Conservation (phyloP, 495 filamentous ascomycete genomes). For the Aspergillus cristatus region DNA sequence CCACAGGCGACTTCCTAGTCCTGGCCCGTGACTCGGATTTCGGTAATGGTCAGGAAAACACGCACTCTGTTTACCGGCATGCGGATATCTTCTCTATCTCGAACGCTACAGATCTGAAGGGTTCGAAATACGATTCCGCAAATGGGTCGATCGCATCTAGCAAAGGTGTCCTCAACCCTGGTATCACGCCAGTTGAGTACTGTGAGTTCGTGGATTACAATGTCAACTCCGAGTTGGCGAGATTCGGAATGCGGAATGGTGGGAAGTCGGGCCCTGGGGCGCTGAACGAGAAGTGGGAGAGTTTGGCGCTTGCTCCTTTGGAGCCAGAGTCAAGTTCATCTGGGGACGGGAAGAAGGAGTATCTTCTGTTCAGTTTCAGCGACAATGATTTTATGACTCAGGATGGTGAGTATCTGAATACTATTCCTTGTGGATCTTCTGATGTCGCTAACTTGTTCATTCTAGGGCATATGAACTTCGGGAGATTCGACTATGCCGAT, state of each 20-base stretch:
- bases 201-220: slow-evolving; percentile 71
- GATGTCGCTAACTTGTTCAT: slow-evolving; percentile 4
- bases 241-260: slow-evolving; percentile 64
- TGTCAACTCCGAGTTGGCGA: slow-evolving; percentile 53
- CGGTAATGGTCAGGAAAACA: slow-evolving; percentile 47
- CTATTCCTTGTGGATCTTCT: too few species aligned
- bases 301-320: slow-evolving; percentile 55
- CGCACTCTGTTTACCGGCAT: slow-evolving; percentile 58
- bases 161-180: slow-evolving; percentile 45
- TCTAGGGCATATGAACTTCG: slow-evolving; percentile 53
- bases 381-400: slow-evolving; percentile 82
- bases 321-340: slow-evolving; percentile 24
- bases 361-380: slow-evolving; percentile 57
- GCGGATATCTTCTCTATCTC: slow-evolving; percentile 64
- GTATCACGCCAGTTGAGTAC: slow-evolving; percentile 53
- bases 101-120: slow-evolving; percentile 55
- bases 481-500: slow-evolving; percentile 52
- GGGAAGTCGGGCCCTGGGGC: slow-evolving; percentile 43
- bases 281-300: slow-evolving; percentile 82
- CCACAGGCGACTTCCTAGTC: slow-evolving; percentile 56
- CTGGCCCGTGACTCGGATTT: slow-evolving; percentile 56
- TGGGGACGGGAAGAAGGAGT: slow-evolving; percentile 43
- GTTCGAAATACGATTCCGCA: slow-evolving; percentile 41
- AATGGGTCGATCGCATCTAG: slow-evolving; percentile 42
- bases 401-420: slow-evolving; percentile 46